Percentiles rank a stretch among this genome's conserved stretches.
These are phyloP conservation scores for Psilocybe sp. DNA, from an alignment of 768 basidiomycete species.

Conservation along the genomic window DNA sequence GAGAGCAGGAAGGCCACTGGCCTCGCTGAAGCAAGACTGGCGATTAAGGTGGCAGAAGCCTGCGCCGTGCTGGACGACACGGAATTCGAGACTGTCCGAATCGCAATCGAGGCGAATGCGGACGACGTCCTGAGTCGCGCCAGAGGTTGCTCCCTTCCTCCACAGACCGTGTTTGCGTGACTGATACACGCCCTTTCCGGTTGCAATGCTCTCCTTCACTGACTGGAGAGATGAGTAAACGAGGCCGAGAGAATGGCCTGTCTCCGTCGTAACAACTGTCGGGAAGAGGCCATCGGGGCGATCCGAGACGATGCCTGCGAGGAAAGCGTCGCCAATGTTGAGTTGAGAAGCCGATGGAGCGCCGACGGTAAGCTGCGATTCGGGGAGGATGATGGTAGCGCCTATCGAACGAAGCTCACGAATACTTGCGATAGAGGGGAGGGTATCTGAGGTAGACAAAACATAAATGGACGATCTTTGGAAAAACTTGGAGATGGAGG, in stretches of 20 bases:
- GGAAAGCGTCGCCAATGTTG: conserved; percentile 82
- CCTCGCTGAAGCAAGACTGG: conserved; percentile 84
- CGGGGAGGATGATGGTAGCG: conserved; percentile 69
- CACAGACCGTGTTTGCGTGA: conserved; percentile 95
- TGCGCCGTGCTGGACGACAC: conserved; percentile 82
- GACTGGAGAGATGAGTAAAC: conserved; percentile 93
- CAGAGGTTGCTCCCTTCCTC: conserved; percentile 96
- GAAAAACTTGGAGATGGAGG: conserved; percentile 77
- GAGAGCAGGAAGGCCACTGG: conserved; percentile 75
- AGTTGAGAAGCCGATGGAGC: conserved; percentile 55
- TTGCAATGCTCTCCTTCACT: conserved; percentile 79
- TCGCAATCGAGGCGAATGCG: conserved; percentile 90
- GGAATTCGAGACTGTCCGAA: conserved; percentile 87
- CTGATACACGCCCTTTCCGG: conserved; percentile 93
- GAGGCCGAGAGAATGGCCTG: conserved; percentile 79
- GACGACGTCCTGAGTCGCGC: conserved; percentile 86
- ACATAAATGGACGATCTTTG: conserved; percentile 61
- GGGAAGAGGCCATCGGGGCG: conserved; percentile 91
- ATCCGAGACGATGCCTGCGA: conserved; percentile 80
- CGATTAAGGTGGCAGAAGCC: conserved; percentile 94
- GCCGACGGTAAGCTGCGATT: conserved; percentile 62
- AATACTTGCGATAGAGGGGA: conserved; percentile 60
- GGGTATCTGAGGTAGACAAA: conserved; percentile 41
- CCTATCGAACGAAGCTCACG: conserved; percentile 56
- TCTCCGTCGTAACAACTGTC: conserved; percentile 83